Base-by-base conservation (phyloP, 352 stramenopile species). In the Phytophthora kernoviae region DNA sequence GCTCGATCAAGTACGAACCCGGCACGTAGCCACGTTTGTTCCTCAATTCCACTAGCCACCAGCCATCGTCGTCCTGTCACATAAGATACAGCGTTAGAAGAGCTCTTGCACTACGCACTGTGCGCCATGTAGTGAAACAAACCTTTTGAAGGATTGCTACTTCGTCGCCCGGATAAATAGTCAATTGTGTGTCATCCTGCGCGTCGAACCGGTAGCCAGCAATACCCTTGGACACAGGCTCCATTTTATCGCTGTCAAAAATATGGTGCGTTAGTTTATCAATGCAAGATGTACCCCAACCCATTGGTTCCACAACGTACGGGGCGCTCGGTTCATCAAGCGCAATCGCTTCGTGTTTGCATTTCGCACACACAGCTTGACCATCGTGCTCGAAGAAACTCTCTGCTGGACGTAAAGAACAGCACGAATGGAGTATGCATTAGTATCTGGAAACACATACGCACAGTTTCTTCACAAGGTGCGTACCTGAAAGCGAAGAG, bases 351-450 rank as follows among this genome's bases (percentile, higher is more conserved):
- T 76, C 73, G 55, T 91, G 84, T 57, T 93, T 93, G 75, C 84
- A 93, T 43, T 85, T 82, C 0, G 77, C 84, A 53, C 84, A 93
- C 50, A 93, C 79, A 26, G 84, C 84, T 50, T 93, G 75, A 9
- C 77, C 70, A 18, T 90, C 68, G 58, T 93, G 84, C 49, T 93
- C 84, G 52, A 91, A 93, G 68, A 92, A 94, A 68, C 81, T 91
- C 68, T 91, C 83, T 94, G 62, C 59, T 74, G 44, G 49, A 73
- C 63, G 34, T 56, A 18, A 68, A 68, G 51, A 58, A 50, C 33
- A 65, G 11, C n/a, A 60, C n/a, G 49, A 20, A 18, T 6, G 54
- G 30, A 12, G 5, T 21, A 24, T 59, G 45, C 24, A 58, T 74
- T 70, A 30, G 24, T 61, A 68, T 57, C 30, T 0, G 8, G 12